Percentiles rank a stretch among this genome's conserved stretches.
Conservation (phyloP, 495 filamentous ascomycete genomes). For the Aspergillus ostianus region DNA sequence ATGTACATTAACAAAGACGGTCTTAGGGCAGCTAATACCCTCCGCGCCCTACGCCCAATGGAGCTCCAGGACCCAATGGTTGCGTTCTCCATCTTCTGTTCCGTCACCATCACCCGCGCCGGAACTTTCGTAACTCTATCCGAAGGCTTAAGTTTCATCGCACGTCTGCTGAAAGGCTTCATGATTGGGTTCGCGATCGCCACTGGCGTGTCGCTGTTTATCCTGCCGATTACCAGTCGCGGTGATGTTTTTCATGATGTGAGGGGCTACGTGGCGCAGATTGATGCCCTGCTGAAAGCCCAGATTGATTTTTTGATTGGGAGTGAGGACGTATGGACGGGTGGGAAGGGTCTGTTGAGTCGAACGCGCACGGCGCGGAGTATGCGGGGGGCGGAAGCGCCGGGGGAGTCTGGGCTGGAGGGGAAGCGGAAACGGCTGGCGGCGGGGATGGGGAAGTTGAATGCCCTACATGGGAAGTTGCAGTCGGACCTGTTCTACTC, state of each 20-base stretch:
- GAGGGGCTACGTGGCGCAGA: slow-evolving; percentile 46
- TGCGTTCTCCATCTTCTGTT: slow-evolving; percentile 65
- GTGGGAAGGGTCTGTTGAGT: slow-evolving; percentile 19
- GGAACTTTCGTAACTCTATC: slow-evolving; percentile 49
- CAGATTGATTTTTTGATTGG: slow-evolving; percentile 58
- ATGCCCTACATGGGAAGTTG: slow-evolving; percentile 63
- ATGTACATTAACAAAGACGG: slow-evolving; percentile 9
- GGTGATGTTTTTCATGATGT: slow-evolving; percentile 56
- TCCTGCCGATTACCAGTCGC: slow-evolving; percentile 64
- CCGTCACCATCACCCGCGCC: slow-evolving; percentile 50
- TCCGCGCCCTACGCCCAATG: slow-evolving; percentile 61
- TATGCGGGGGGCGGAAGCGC: slow-evolving; percentile 16
- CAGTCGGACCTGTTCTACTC: slow-evolving; percentile 66
- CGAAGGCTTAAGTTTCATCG: slow-evolving; percentile 50
- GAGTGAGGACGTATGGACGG: slow-evolving; percentile 20
- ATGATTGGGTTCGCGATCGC: slow-evolving; percentile 66
- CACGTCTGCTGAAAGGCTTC: slow-evolving; percentile 58
- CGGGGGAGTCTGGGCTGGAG: slow-evolving; percentile 40
- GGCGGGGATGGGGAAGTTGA: slow-evolving; percentile 45
- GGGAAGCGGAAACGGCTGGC: slow-evolving; percentile 43
- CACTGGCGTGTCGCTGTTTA: slow-evolving; percentile 58
- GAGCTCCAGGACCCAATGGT: slow-evolving; percentile 68
- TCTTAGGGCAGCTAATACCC: slow-evolving; percentile 28
- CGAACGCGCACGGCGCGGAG: slow-evolving; percentile 25
- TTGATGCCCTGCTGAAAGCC: slow-evolving; percentile 51